Evolutionary conservation across 2,329 filamentous ascomycete species (phyloP).

Genomic region (Fusarium albosuccineum): DNA sequence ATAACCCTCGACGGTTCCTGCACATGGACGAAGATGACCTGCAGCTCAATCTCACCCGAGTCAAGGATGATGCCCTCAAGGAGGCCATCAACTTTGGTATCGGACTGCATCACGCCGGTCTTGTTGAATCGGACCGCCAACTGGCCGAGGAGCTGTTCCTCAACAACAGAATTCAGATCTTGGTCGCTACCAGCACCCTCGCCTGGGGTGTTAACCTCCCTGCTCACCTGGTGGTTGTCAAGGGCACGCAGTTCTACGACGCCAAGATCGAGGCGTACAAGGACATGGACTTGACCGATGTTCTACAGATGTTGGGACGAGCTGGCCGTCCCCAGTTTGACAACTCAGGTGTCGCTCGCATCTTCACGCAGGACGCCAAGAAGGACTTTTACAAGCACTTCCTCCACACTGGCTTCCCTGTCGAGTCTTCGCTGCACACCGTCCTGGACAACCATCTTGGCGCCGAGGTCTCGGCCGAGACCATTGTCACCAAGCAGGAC

Average conservation of each 20-base stretch:
- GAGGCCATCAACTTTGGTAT: slow-evolving; percentile 98
- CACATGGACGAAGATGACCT: slow-evolving; percentile 96
- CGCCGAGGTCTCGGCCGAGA: slow-evolving; percentile 93
- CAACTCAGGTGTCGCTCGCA: slow-evolving; percentile 92
- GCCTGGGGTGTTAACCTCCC: slow-evolving; percentile 99
- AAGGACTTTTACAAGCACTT: slow-evolving; percentile 99
- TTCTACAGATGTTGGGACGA: slow-evolving; percentile 96
- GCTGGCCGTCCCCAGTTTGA: slow-evolving; percentile 98
- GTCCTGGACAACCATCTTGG: slow-evolving; percentile 97
- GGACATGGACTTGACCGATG: slow-evolving; percentile 98
- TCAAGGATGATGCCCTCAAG: slow-evolving; percentile 92
- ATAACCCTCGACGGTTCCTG: slow-evolving; percentile 93
- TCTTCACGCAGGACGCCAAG: slow-evolving; percentile 97
- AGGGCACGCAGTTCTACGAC: slow-evolving; percentile 98
- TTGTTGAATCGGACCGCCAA: slow-evolving; percentile 93
- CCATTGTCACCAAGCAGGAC: slow-evolving; percentile 94
- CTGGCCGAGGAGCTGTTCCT: slow-evolving; percentile 94
- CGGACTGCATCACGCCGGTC: slow-evolving; percentile 94
- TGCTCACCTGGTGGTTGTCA: slow-evolving; percentile 96
- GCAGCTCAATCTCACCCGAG: slow-evolving; percentile 85
- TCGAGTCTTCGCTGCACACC: slow-evolving; percentile 95
- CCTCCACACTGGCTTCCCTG: slow-evolving; percentile 95
- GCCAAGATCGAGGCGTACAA: slow-evolving; percentile 98
- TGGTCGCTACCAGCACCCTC: slow-evolving; percentile 94
- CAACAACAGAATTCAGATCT: slow-evolving; percentile 97